Percentiles rank a stretch among this genome's conserved stretches.
Evolutionary conservation across 2,329 filamentous ascomycete genomes (phyloP).

Genomic region (Seiridium unicorne): DNA sequence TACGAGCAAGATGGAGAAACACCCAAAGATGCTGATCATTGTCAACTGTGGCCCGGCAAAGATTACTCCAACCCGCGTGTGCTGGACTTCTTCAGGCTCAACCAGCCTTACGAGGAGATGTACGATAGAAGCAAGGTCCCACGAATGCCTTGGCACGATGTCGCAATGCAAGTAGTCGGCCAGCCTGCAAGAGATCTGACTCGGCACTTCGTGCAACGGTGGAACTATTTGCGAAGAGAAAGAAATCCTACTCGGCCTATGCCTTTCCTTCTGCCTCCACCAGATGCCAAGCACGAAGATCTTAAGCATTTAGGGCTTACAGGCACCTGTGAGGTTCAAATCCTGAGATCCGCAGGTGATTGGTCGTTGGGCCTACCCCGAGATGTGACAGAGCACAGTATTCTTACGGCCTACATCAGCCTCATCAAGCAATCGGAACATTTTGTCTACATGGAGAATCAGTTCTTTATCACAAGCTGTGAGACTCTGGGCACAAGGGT

Average conservation of each 20-base stretch:
- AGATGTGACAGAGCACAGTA: slow-evolving; percentile 85
- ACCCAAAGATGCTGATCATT: slow-evolving; percentile 88
- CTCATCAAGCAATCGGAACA: slow-evolving; percentile 95
- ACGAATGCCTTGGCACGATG: slow-evolving; percentile 98
- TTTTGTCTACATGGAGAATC: slow-evolving; percentile 98
- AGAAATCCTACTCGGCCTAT: slow-evolving; percentile 91
- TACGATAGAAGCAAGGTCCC: slow-evolving; percentile 88
- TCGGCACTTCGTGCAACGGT: slow-evolving; percentile 93
- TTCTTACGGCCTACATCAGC: slow-evolving; percentile 92
- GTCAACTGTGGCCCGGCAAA: slow-evolving; percentile 94
- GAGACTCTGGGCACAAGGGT: slow-evolving; percentile 86
- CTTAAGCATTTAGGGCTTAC: slow-evolving; percentile 84
- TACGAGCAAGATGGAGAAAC: slow-evolving; percentile 74
- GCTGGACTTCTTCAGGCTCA: slow-evolving; percentile 89
- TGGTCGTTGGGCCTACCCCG: slow-evolving; percentile 82
- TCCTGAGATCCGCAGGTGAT: slow-evolving; percentile 81
- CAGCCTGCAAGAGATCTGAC: slow-evolving; percentile 93
- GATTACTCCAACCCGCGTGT: slow-evolving; percentile 97
- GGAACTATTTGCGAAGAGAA: slow-evolving; percentile 94
- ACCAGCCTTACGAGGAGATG: slow-evolving; percentile 98
- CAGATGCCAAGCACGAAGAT: slow-evolving; percentile 84
- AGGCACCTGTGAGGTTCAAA: slow-evolving; percentile 95
- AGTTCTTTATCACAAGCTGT: slow-evolving; percentile 95
- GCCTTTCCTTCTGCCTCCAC: slow-evolving; percentile 88
- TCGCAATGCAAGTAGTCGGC: slow-evolving; percentile 95